Base-by-base conservation (phyloP, 805 yeast genomes). In the Maudiozyma serrabonitensis region DNA sequence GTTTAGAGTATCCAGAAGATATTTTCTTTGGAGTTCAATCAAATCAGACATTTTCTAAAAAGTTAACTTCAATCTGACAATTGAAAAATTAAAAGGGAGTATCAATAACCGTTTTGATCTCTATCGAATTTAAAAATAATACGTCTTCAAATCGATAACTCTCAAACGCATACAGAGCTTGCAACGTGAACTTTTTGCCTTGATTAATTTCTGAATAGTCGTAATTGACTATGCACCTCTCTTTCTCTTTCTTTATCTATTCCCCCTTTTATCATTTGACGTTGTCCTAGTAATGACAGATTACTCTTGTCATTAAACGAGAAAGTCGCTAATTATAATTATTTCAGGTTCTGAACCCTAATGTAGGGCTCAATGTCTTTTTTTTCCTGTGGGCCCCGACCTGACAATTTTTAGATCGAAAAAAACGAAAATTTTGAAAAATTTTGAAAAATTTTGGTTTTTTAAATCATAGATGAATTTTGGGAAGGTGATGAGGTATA, bases 11-110 rank as follows among this genome's bases (percentile, higher is more conserved):
- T 56, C 58, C 39, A 75, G 56, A 12, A 77, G 47, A 56, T 51
- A 60, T 23, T 63, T 58, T 46, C 67, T 60, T 53, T 72, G 75
- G 9, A 71, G 54, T 7, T 67, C 71, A 13, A 70, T 65, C 41
- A 71, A 54, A 41, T 70, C 64, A 2, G 74, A 63, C 75, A 71
- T 71, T 21, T 6, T 23, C 9, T 21, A 19, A 16, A 19, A 8
- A 6, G 39, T 37, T 50, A 19, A 16, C 38, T 15, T 40, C 7
- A 42, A 25, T 7, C 16, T 42, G 35, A 26, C 12, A 28, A 28
- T 2, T 28, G 32, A 28, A 8, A 9, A 28, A 28, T 4, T n/a
- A 35, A 35, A 35, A 35, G 18, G 18, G 38, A 13, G 19, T 21
- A 21, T 4, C 23, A 21, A 21, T n/a, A 21, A 21, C 23, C 23